Evolutionary conservation across 495 filamentous ascomycete genomes (phyloP).

Genomic region (Talaromyces stipitatus): DNA sequence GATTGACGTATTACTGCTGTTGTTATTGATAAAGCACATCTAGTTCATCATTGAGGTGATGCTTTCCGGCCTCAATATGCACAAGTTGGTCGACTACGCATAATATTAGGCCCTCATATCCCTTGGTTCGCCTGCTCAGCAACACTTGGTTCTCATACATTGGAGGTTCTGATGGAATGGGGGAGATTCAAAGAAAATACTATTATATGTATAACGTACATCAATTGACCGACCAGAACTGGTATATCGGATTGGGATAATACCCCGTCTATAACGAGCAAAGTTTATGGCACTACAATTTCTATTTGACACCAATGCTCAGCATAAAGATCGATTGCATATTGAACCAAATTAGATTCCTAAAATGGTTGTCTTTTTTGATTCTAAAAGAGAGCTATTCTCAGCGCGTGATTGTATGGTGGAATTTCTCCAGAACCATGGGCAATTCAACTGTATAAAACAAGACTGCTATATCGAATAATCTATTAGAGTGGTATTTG

Average conservation of each 20-base stretch:
- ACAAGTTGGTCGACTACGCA: not conserved
- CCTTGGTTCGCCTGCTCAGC: not conserved
- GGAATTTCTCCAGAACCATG: not conserved
- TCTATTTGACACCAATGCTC: not conserved
- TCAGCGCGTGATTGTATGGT: not conserved
- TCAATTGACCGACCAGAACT: not conserved
- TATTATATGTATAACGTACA: not conserved
- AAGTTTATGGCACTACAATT: not conserved
- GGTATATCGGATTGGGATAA: not conserved
- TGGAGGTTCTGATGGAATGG: not conserved
- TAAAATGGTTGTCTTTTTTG: not conserved
- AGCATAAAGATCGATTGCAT: not conserved
- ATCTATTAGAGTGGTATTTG: not conserved
- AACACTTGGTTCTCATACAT: not conserved
- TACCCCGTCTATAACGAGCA: not conserved
- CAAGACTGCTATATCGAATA: not conserved
- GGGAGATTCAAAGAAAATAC: not conserved
- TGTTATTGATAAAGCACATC: constrained; percentile 2
- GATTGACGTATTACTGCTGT: not conserved
- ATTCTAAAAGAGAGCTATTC: not conserved
- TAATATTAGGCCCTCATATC: not conserved
- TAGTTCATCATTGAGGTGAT: not conserved
- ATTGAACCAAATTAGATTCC: not conserved
- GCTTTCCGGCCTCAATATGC: not conserved
- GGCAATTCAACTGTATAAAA: not conserved